Evolutionary conservation across 208 protist species (phyloP), one percentile per base, ranked within the genome.

Genomic region (Leishmania lainsoni): DNA sequence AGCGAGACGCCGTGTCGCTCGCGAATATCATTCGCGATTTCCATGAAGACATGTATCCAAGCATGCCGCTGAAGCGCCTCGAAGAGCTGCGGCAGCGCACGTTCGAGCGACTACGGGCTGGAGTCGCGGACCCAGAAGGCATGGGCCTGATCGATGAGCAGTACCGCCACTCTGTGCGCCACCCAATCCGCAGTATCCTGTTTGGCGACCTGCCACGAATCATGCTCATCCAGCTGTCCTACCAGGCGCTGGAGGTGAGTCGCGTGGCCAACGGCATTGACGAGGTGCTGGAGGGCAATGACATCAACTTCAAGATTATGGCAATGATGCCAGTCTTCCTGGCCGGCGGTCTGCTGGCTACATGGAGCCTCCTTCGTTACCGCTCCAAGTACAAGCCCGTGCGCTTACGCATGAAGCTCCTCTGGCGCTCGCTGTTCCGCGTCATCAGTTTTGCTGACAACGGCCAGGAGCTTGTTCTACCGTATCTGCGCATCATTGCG

Each of bases 11-110:
- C 26, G 85, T 81, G 48, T 85, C 91, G 26, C 84, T 95, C 29
- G 90, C 93, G 1, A 93, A 97, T 68, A 93, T 97, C 51, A 93
- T 97, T 56, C 83, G 86, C 16, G 93, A 97, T 75, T 97, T 94
- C 68, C 86, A 95, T 78, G 90, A 90, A 51, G 90, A 95, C 83
- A 90, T 93, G 85, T 93, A 90, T 79, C 86, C 87, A 2, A 81
- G 76, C 49, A 84, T 87, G 76, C 39, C 83, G 17, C 75, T 86
- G 72, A 76, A 71, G 3, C 70, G 85, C 42, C 87, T 93, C 56
- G 82, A 91, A 16, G 75, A 76, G 56, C 45, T 95, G 71, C 93
- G 87, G 0, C 75, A 85, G 17, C 72, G 83, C 70, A 86, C 93
- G 48, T 78, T 93, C 61, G 66, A 88, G 29, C 78, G 85, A n/a